Conservation (phyloP, 139 green algal species). For the Klebsormidium nitens region DNA sequence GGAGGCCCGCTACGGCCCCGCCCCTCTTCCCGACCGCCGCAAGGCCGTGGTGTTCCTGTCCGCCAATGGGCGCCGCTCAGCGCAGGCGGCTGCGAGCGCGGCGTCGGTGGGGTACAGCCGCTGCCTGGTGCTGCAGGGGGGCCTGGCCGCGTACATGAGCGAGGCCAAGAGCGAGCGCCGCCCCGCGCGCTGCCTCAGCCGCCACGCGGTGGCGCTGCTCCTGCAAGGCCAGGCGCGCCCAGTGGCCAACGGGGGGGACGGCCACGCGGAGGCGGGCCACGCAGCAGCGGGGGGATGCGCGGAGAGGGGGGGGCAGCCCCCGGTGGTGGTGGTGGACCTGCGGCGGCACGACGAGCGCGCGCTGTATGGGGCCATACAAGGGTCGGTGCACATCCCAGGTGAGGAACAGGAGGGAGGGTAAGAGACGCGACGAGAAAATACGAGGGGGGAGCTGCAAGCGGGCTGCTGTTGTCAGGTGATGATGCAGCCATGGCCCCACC, state of each 20-base stretch:
- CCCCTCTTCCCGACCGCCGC: slow-evolving; percentile 13
- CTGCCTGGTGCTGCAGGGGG: neutral
- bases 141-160: too few species aligned
- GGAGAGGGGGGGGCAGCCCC: neutral
- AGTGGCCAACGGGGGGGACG: neutral
- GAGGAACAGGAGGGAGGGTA: neutral
- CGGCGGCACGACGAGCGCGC: slow-evolving; percentile 65
- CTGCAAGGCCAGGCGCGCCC: neutral
- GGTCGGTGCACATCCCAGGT: slow-evolving; percentile 48
- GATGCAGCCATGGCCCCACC: neutral
- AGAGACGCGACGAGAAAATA: slow-evolving; percentile 2
- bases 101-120: slow-evolving; percentile 31
- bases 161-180: too few species aligned
- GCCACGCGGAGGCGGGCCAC: neutral
- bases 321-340: slow-evolving; percentile 54
- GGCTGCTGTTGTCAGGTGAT: neutral
- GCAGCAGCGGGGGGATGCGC: neutral
- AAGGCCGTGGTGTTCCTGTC: slow-evolving; percentile 29
- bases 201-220: slow-evolving; percentile 12
- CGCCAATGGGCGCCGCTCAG: neutral
- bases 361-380: slow-evolving; percentile 64
- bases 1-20: slow-evolving; percentile 20
- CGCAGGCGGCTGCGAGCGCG: slow-evolving; percentile 16
- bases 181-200: too few species aligned
- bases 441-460: neutral